phyloP scores from a whole-genome alignment of 768 basidiomycete species.

The Auricularia heimuer region DNA sequence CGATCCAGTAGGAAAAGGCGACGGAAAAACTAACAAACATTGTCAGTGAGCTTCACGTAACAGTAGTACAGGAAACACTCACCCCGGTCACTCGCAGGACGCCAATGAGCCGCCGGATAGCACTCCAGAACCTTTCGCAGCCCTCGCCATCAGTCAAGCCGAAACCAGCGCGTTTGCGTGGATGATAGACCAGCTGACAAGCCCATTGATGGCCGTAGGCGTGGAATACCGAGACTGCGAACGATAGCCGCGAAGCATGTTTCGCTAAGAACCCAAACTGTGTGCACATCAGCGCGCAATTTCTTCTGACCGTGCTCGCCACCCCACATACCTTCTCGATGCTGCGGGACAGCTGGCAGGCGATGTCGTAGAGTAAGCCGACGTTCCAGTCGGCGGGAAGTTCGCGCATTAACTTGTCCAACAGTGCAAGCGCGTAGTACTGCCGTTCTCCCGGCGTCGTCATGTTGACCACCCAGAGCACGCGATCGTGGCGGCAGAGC shows the following conservation, averaged over 20 bases:
- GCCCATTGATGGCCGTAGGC: constrained; percentile 7
- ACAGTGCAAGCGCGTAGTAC: constrained; percentile 7
- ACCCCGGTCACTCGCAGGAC: constrained; percentile 6
- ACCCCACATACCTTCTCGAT: constrained; percentile 1
- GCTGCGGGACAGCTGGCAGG: constrained; percentile 27
- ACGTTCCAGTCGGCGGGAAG: constrained; percentile 18
- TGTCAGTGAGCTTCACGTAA: too few species aligned
- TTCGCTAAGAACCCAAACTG: constrained; percentile 5
- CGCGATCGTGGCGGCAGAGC: constrained; percentile 7
- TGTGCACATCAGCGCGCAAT: too few species aligned
- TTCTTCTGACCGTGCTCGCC: not conserved
- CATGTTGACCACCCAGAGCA: constrained; percentile 7
- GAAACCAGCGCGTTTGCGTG: constrained; percentile 1
- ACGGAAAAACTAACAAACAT: not conserved
- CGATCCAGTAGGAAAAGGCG: not conserved
- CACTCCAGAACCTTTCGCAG: constrained; percentile 9
- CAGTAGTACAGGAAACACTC: not conserved
- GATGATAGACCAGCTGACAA: constrained; percentile 5
- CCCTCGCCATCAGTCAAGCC: constrained; percentile 7
- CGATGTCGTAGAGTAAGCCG: constrained; percentile 24
- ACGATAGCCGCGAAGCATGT: constrained; percentile 16
- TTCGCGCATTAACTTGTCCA: not conserved
- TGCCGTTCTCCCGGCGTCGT: constrained; percentile 7
- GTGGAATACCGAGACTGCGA: constrained; percentile 29
- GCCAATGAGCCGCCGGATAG: not conserved